A percentile compares a stretch with the other conserved stretches of the same genome.
Evolutionary conservation across 75 land plant genomes (phyloP).

Genomic region (Chamaecyparis obtusa): DNA sequence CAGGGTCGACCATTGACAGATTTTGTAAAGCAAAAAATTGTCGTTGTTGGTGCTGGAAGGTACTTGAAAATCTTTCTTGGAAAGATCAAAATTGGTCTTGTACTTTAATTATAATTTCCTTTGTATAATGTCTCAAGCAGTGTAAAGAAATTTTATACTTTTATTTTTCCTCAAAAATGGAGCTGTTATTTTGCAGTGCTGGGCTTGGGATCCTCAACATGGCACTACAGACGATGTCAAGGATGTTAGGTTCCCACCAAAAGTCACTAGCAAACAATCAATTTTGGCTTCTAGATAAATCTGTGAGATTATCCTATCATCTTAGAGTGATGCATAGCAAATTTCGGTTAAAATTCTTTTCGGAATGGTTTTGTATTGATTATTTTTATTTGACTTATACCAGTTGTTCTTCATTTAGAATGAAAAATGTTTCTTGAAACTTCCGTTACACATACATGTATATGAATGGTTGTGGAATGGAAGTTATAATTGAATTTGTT

Average conservation of each 20-base stretch:
- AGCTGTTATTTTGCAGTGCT: conserved; percentile 56
- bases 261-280: conserved; percentile 27
- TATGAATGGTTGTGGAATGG: neutral
- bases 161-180: neutral
- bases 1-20: conserved; percentile 77
- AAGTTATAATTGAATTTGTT: neutral
- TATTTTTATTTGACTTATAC: neutral
- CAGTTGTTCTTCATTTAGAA: neutral
- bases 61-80: conserved; percentile 15
- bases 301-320: conserved; percentile 39
- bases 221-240: conserved; percentile 61
- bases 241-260: conserved; percentile 48
- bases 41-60: conserved; percentile 98
- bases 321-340: neutral
- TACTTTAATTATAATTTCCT: neutral
- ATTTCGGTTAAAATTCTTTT: neutral
- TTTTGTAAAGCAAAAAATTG: conserved; percentile 81
- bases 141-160: neutral
- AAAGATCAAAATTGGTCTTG: neutral
- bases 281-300: conserved; percentile 84
- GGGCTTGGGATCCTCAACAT: conserved; percentile 88
- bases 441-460: neutral
- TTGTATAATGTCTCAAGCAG: neutral
- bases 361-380: neutral
- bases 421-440: neutral